phyloP scores from a whole-genome alignment of 768 basidiomycete species.

The Lentinula detonsa region DNA sequence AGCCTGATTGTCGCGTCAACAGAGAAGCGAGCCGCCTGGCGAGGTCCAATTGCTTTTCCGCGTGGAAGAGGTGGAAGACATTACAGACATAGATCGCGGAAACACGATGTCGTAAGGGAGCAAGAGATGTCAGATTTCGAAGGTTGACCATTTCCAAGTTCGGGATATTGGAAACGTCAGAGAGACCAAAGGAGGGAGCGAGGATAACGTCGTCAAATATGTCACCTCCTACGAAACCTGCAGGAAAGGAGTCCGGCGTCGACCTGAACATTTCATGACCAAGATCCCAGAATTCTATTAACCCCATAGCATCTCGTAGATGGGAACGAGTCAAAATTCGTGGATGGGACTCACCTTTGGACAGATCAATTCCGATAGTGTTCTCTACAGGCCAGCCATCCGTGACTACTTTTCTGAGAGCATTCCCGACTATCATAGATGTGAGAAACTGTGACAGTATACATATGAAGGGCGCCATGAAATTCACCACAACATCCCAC shows the following conservation, averaged over 20 bases:
- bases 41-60: constrained; percentile 30
- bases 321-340: not conserved
- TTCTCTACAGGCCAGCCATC: constrained; percentile 34
- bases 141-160: not conserved
- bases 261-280: constrained; percentile 58
- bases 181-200: constrained; percentile 23
- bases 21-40: constrained; percentile 35
- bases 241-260: constrained; percentile 45
- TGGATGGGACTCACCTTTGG: constrained; percentile 14
- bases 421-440: constrained; percentile 30
- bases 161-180: constrained; percentile 12
- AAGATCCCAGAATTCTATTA: constrained; percentile 51
- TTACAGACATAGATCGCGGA: constrained; percentile 43
- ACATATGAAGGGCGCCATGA: not conserved
- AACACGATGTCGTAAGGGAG: constrained; percentile 37
- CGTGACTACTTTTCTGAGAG: constrained; percentile 27
- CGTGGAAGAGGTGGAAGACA: constrained; percentile 49
- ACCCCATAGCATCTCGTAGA: not conserved
- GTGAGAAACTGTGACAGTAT: not conserved
- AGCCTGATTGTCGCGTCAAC: constrained; percentile 36
- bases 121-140: constrained; percentile 22
- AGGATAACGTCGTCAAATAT: constrained; percentile 36
- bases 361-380: constrained; percentile 31
- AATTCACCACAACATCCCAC: constrained; percentile 39
- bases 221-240: constrained; percentile 50